phyloP scores from a whole-genome alignment of 208 protist genomes.

The Trypanosoma melophagium region DNA sequence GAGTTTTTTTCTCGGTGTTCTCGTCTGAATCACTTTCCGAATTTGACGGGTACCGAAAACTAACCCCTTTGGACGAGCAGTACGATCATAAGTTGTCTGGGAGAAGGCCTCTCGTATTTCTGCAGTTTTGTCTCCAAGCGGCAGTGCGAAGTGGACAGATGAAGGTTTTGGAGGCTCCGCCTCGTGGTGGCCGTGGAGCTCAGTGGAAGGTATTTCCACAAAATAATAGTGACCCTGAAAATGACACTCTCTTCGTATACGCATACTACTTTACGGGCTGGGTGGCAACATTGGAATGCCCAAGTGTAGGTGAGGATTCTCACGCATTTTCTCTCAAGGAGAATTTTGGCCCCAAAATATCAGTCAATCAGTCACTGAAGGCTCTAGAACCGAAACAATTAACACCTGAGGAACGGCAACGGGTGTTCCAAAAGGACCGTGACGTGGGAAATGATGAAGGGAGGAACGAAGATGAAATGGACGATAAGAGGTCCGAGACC shows the following conservation, averaged over 20 bases:
- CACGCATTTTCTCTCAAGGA: background rate
- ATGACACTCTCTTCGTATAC: too few species aligned
- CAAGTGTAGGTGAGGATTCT: background rate
- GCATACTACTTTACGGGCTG: constrained; percentile 25
- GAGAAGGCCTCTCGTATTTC: constrained; percentile 26
- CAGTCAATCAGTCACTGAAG: background rate
- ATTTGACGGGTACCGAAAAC: constrained; percentile 39
- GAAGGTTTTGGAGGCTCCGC: constrained; percentile 18
- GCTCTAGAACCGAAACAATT: too few species aligned
- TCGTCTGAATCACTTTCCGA: constrained; percentile 24
- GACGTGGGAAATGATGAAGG: background rate
- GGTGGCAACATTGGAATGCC: constrained; percentile 3
- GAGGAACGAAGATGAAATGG: background rate
- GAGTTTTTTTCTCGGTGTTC: constrained; percentile 10
- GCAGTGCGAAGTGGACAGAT: constrained; percentile 37
- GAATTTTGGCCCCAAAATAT: background rate
- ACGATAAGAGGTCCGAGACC: background rate
- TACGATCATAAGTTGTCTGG: constrained; percentile 54
- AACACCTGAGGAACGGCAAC: too few species aligned
- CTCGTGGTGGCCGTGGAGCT: background rate
- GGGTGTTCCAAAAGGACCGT: too few species aligned
- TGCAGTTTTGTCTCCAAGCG: constrained; percentile 46
- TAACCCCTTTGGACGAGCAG: constrained; percentile 22
- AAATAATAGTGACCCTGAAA: background rate
- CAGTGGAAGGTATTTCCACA: constrained; percentile 17